These are phyloP conservation scores for Byssochlamys sp. DNA, from an alignment of 2,329 filamentous ascomycete genomes.

Conservation along the genomic window DNA sequence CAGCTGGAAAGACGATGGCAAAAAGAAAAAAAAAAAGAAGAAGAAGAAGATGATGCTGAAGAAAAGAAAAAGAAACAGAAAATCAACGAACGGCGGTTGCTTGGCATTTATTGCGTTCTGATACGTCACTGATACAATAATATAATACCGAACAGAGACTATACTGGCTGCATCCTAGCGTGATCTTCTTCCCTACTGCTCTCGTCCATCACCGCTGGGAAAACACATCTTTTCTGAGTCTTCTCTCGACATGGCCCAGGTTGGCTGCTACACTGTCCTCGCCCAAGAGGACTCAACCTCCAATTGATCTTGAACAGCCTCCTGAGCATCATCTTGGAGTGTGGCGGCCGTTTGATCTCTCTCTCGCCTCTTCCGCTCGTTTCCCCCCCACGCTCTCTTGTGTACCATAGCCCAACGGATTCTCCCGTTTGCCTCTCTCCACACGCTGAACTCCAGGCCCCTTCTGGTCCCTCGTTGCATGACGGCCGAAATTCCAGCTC, in stretches of 20 bases:
- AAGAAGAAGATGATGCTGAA: no score
- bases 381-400: constrained; percentile 5
- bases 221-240: constrained; percentile 4
- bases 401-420: constrained; percentile 1
- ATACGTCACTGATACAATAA: constrained; percentile 4
- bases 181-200: background rate
- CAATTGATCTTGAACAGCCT: constrained; percentile 21
- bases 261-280: constrained; percentile 6
- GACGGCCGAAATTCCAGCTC: background rate
- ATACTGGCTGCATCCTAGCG: background rate
- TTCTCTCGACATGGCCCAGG: constrained; percentile 1
- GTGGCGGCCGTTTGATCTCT: constrained; percentile 1
- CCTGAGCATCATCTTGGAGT: constrained; percentile 12
- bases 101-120: constrained; percentile 2
- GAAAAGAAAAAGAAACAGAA: no score
- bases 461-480: background rate
- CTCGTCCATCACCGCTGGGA: background rate
- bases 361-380: constrained; percentile 5
- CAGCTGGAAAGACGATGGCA: no score
- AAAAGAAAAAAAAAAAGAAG: no score
- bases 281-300: constrained; percentile 11
- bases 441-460: constrained; percentile 1
- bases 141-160: background rate
- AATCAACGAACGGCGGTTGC: background rate
- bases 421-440: background rate